phyloP scores from a whole-genome alignment of 768 basidiomycete genomes.

The Rhodocollybia butyracea region DNA sequence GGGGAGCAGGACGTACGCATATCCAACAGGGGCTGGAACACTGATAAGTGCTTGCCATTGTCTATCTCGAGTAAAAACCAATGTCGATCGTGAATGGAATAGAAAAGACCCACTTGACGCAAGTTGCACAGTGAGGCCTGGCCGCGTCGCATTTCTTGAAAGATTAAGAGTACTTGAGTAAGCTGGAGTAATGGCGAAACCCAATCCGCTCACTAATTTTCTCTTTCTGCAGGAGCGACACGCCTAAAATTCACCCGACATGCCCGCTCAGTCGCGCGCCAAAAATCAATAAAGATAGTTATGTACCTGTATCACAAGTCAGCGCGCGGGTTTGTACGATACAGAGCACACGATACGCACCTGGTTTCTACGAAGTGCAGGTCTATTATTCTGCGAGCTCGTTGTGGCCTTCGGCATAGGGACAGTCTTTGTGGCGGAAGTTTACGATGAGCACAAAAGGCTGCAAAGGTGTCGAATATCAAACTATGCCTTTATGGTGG shows the following conservation, averaged over 20 bases:
- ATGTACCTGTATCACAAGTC: not conserved
- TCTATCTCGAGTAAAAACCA: slow-evolving; percentile 30
- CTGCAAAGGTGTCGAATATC: too few relatives aligned
- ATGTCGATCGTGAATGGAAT: not conserved
- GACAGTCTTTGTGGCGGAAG: not conserved
- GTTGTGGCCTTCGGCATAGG: slow-evolving; percentile 69
- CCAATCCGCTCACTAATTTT: slow-evolving; percentile 62
- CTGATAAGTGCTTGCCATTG: slow-evolving; percentile 81
- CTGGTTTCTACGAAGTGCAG: slow-evolving; percentile 79
- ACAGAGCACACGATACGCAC: slow-evolving; percentile 28
- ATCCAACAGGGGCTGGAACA: slow-evolving; percentile 82
- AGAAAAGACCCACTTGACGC: slow-evolving; percentile 63
- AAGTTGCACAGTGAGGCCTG: slow-evolving; percentile 82
- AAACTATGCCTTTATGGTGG: too few relatives aligned
- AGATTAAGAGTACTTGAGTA: not conserved
- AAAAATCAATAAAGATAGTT: not conserved
- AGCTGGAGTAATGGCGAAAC: not conserved
- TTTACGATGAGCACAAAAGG: not conserved
- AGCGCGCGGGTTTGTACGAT: not conserved
- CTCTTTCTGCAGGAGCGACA: slow-evolving; percentile 81
- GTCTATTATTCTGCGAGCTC: slow-evolving; percentile 41
- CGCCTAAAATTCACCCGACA: slow-evolving; percentile 42
- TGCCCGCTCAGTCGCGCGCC: not conserved
- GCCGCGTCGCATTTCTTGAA: slow-evolving; percentile 84
- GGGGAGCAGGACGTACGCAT: slow-evolving; percentile 52